Evolutionary conservation across 2,329 filamentous ascomycete genomes (phyloP).

Genomic region (Fusarium haematococcum): DNA sequence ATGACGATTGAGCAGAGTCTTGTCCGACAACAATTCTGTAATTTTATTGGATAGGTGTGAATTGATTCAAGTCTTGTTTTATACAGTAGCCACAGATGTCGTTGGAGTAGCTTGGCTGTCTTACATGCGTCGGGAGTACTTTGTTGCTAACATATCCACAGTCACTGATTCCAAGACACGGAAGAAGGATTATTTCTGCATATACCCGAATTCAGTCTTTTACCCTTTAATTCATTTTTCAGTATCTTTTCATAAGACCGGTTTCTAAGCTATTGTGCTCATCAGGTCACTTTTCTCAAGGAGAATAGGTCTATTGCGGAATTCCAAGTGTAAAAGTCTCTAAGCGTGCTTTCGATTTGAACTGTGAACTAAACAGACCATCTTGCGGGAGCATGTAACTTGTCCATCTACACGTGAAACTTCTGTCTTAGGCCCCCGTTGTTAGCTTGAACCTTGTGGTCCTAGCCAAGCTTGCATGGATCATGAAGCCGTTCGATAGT

Average conservation of each 20-base stretch:
- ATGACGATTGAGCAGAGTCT: neutral
- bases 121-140: neutral
- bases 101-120: neutral
- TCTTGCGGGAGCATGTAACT: too few species aligned
- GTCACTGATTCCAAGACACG: neutral
- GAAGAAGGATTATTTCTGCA: neutral
- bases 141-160: neutral
- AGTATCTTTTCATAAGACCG: too few species aligned
- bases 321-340: too few species aligned
- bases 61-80: neutral
- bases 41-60: neutral
- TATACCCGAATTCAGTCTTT: neutral
- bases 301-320: neutral
- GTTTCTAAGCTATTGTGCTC: neutral
- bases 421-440: too few species aligned
- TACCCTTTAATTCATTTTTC: neutral
- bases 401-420: too few species aligned
- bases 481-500: neutral
- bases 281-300: neutral
- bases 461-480: too few species aligned
- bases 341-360: too few species aligned
- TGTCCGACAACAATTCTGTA: neutral
- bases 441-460: too few species aligned
- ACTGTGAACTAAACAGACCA: too few species aligned
- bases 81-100: neutral